phyloP scores from a whole-genome alignment of 371 early-diverging fungal species.

The Saksenaea oblongispora region DNA sequence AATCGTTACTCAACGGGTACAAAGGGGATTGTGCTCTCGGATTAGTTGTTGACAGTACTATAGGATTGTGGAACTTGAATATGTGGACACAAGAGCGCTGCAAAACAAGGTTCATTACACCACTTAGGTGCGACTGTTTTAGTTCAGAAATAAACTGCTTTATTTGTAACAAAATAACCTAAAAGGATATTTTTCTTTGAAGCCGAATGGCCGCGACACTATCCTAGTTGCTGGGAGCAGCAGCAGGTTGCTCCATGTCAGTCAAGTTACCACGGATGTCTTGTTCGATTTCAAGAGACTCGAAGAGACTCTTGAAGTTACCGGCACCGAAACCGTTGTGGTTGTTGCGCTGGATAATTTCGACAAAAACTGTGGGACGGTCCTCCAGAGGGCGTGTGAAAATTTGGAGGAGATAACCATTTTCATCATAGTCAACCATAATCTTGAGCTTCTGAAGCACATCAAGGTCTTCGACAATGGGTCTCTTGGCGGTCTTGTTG shows the following conservation, averaged over 20 bases:
- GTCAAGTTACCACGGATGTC: slow-evolving; percentile 86
- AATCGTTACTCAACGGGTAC: slow-evolving; percentile 45
- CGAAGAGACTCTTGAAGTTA: slow-evolving; percentile 97
- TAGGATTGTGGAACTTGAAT: slow-evolving; percentile 49
- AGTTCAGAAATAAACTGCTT: not conserved
- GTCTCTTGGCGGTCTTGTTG: slow-evolving; percentile 61
- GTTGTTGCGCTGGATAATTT: slow-evolving; percentile 95
- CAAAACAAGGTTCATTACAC: slow-evolving; percentile 50
- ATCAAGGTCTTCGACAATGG: slow-evolving; percentile 83
- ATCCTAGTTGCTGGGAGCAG: slow-evolving; percentile 30
- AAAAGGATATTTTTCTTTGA: not conserved
- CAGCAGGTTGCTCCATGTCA: slow-evolving; percentile 35
- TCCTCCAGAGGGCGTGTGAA: slow-evolving; percentile 94
- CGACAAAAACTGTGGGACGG: slow-evolving; percentile 94
- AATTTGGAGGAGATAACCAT: slow-evolving; percentile 94
- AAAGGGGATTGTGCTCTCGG: too few relatives aligned
- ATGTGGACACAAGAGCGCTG: slow-evolving; percentile 49
- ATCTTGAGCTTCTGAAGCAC: slow-evolving; percentile 83
- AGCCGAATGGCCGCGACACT: not conserved
- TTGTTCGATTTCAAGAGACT: slow-evolving; percentile 94
- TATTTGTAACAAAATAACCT: slow-evolving; percentile 6
- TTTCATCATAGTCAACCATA: slow-evolving; percentile 95
- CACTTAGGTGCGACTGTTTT: slow-evolving; percentile 16
- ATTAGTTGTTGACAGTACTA: not conserved
- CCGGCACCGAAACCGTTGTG: slow-evolving; percentile 98